These are phyloP conservation scores for Alternaria atra DNA, from an alignment of 2,329 filamentous ascomycete genomes.

Conservation along the genomic window DNA sequence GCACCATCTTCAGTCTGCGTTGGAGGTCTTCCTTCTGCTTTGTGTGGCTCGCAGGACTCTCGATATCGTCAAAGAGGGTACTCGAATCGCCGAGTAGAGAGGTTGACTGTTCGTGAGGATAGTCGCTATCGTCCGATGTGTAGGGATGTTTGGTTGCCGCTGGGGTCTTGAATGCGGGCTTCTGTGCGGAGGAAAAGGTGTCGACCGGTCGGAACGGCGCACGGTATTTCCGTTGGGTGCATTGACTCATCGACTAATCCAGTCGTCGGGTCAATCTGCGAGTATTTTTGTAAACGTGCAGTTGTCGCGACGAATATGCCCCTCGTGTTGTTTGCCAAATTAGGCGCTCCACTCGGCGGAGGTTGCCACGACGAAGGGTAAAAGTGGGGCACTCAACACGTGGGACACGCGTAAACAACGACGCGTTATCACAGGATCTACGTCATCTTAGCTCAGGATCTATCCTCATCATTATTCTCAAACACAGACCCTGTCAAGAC, in stretches of 20 bases:
- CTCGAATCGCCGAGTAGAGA: slow-evolving; percentile 43
- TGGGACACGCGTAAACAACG: slow-evolving; percentile 13
- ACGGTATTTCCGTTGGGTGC: slow-evolving; percentile 39
- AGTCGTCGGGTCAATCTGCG: not conserved
- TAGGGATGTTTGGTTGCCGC: slow-evolving; percentile 7
- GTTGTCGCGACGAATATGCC: not conserved
- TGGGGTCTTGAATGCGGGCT: slow-evolving; percentile 36
- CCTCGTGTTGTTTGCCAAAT: slow-evolving; percentile 17
- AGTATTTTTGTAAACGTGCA: not conserved
- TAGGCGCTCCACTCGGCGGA: slow-evolving; percentile 7
- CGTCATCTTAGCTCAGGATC: not conserved
- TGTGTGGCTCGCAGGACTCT: slow-evolving; percentile 8
- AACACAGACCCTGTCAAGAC: not conserved
- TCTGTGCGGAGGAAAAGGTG: slow-evolving; percentile 45
- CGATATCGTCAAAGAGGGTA: slow-evolving; percentile 47
- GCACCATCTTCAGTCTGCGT: slow-evolving; percentile 56
- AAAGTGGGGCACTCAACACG: slow-evolving; percentile 11
- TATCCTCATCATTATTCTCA: not conserved
- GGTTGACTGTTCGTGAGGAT: slow-evolving; percentile 19
- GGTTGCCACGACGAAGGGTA: slow-evolving; percentile 15
- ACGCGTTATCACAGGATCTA: slow-evolving; percentile 18
- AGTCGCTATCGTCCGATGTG: slow-evolving; percentile 14
- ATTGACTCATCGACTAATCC: slow-evolving; percentile 33
- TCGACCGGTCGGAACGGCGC: slow-evolving; percentile 46
- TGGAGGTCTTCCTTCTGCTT: slow-evolving; percentile 3